Percentiles rank a stretch among this genome's conserved stretches.
Evolutionary conservation across 306 rosid species (phyloP).

Genomic region (Malus sieversii): DNA sequence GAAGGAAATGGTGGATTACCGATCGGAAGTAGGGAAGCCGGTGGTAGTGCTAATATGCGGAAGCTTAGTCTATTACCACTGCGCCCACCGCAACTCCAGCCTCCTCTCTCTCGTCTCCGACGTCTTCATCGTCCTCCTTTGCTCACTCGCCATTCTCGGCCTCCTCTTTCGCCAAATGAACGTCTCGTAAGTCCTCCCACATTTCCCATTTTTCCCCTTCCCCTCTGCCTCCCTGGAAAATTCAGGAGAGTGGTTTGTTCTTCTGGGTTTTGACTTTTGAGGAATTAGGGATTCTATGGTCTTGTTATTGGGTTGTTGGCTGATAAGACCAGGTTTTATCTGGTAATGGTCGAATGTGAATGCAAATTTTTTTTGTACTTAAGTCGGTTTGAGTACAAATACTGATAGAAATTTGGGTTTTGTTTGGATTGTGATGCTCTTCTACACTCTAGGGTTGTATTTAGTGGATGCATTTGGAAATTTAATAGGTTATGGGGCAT

Average conservation of each 20-base stretch:
- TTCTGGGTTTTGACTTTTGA: background rate
- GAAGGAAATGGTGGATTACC: slow-evolving; percentile 8
- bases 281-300: background rate
- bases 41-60: slow-evolving; percentile 52
- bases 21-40: slow-evolving; percentile 40
- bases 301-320: background rate
- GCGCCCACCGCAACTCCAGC: slow-evolving; percentile 64
- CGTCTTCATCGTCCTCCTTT: slow-evolving; percentile 83
- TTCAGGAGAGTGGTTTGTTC: background rate
- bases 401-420: too few relatives aligned
- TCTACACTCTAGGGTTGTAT: too few relatives aligned
- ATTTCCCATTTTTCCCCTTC: too few relatives aligned
- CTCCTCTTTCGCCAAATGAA: slow-evolving; percentile 86
- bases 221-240: background rate
- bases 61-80: slow-evolving; percentile 71
- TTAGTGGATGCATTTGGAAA: too few relatives aligned
- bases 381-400: too few relatives aligned
- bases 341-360: too few relatives aligned
- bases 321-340: too few relatives aligned
- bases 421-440: too few relatives aligned
- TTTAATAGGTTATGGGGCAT: background rate
- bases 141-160: slow-evolving; percentile 94
- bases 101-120: slow-evolving; percentile 73
- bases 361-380: too few relatives aligned
- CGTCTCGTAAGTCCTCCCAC: slow-evolving; percentile 33